Base-by-base conservation (phyloP, 2,329 filamentous ascomycete species). In the Ceratocystis colombiana region DNA sequence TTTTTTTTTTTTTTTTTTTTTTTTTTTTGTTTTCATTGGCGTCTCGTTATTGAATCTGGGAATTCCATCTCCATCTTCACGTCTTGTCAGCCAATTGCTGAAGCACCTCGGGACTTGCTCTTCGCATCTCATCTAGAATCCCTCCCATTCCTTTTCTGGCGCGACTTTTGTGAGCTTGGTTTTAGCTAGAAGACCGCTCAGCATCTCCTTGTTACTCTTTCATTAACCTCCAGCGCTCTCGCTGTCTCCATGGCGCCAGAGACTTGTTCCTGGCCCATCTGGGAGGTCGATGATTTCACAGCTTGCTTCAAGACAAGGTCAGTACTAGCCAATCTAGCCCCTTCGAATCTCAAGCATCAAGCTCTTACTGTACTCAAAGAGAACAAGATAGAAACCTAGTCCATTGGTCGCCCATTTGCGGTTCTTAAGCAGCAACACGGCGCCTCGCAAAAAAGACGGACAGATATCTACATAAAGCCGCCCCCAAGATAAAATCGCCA, bases 251-350 rank as follows among this genome's bases (percentile, higher is more conserved):
- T 67, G 65, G 55, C 67, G 59, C 66, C 63, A 62, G 66, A 67
- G 63, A 65, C 62, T 64, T 68, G 62, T 62, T 67, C 77, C 63
- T 81, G 79, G 81, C 81, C 82, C 64, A 75, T 84, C 73, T 88
- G 85, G 85, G 78, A 76, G 69, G 75, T 82, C 69, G 85, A 88
- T 75, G 85, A 88, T 76, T 82, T 88, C 71, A 82, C 79, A 55
- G 76, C 77, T 64, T 87, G 85, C 74, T 86, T 87, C 73, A 82
- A 82, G 71, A 78, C 80, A 77, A 85, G 90, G 88, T 90, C 77
- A 74, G 87, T 80, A 65, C 30, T 17, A 37, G 55, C 55, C 37
- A 41, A 15, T 37, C 22, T 7, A 33, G 53, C 53, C 53, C 55
- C 33, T 15, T 20, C 37, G 4, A 15, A 15, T 41, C 37, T 41